Percentiles rank a stretch among this genome's conserved stretches.
These are phyloP conservation scores for Microbotryomycetes sp. DNA, from an alignment of 1,284 basidiomycete genomes.

Conservation along the genomic window DNA sequence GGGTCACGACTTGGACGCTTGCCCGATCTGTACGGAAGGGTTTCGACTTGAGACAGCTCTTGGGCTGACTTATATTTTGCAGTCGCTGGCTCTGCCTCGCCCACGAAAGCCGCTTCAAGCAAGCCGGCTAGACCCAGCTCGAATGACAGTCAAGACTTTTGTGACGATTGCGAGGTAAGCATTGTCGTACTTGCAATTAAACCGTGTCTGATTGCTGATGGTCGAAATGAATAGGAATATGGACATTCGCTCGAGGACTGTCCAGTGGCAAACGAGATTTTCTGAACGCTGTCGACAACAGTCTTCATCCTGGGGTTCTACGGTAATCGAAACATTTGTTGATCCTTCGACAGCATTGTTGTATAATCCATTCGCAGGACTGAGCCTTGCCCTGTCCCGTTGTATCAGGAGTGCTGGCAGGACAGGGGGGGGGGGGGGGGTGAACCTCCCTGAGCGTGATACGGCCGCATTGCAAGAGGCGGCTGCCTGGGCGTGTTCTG, in stretches of 20 bases:
- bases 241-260: conserved; percentile 30
- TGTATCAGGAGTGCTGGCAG: no score
- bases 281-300: no score
- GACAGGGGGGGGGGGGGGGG: no score
- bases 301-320: no score
- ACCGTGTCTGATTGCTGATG: neutral
- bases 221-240: conserved; percentile 1
- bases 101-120: conserved; percentile 1
- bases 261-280: conserved; percentile 27
- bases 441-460: no score
- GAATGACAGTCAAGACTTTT: conserved; percentile 10
- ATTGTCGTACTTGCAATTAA: neutral
- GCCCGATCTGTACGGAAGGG: conserved; percentile 17
- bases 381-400: no score
- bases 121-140: neutral
- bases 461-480: no score
- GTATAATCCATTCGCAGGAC: no score
- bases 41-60: neutral
- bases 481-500: no score
- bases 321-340: no score
- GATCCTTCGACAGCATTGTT: no score
- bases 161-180: conserved; percentile 30
- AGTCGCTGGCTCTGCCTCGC: conserved; percentile 5
- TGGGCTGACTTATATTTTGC: neutral
- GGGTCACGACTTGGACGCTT: conserved; percentile 54